These are phyloP conservation scores for Dillenia turbinata DNA, from an alignment of 164 flowering plant genomes.

Conservation along the genomic window DNA sequence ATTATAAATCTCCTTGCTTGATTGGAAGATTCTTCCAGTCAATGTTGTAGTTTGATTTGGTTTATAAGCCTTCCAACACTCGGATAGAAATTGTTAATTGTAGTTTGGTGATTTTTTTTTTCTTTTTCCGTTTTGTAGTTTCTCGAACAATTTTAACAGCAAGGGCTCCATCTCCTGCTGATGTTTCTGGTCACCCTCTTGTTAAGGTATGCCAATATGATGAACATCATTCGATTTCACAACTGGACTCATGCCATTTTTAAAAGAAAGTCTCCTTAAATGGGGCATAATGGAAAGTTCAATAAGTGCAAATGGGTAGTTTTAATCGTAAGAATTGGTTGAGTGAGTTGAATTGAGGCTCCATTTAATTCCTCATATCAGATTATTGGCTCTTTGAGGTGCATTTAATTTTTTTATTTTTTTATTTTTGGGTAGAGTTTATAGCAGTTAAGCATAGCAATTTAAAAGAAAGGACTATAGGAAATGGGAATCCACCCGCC, in stretches of 20 bases:
- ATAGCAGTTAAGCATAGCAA: background rate
- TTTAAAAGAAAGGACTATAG: background rate
- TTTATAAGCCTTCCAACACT: too few species aligned
- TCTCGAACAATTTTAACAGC: constrained; percentile 71
- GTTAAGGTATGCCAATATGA: constrained; percentile 51
- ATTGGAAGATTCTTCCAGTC: background rate
- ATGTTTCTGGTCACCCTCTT: constrained; percentile 75
- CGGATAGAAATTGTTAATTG: too few species aligned
- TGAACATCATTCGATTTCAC: too few species aligned
- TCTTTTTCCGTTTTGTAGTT: constrained; percentile 33
- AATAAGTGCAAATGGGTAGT: too few species aligned
- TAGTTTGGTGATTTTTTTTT: background rate
- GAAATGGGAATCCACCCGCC: too few species aligned
- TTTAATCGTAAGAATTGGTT: background rate
- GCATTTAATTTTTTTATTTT: background rate
- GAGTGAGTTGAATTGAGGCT: background rate
- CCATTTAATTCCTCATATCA: background rate
- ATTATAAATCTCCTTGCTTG: too few species aligned
- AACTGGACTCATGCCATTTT: too few species aligned
- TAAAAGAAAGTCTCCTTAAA: too few species aligned
- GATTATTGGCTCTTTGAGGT: background rate
- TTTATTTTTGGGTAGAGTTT: background rate
- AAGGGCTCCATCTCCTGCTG: constrained; percentile 71
- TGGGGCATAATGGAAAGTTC: too few species aligned
- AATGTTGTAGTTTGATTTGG: background rate